Percentiles rank a stretch among this genome's conserved stretches.
These are phyloP conservation scores for Oryza glaberrima DNA, from an alignment of 176 grass and related monocot genomes.

Conservation along the genomic window DNA sequence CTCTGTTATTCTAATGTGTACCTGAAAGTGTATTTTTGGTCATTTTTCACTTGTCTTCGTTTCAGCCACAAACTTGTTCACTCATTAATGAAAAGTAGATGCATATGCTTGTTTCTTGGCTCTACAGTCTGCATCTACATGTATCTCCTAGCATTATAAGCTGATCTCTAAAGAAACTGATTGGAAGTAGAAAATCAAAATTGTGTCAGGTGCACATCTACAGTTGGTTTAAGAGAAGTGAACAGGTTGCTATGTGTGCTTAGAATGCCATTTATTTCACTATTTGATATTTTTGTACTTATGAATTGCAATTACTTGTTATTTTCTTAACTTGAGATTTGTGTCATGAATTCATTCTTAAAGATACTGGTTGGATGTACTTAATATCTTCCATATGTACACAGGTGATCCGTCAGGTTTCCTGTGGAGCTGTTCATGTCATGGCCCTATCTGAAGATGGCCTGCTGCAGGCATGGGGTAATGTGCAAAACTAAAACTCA, in stretches of 20 bases:
- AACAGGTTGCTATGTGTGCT: neutral
- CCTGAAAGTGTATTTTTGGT: neutral
- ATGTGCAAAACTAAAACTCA: slow-evolving; percentile 25
- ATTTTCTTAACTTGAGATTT: neutral
- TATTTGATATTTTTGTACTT: neutral
- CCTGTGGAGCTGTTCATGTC: slow-evolving; percentile 89
- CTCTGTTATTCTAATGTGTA: neutral
- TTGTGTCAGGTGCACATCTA: neutral
- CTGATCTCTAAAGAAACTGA: neutral
- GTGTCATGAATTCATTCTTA: slow-evolving; percentile 7
- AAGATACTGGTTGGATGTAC: neutral
- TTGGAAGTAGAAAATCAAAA: neutral
- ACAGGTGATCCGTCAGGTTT: slow-evolving; percentile 86
- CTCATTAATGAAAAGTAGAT: neutral
- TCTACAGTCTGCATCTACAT: slow-evolving; percentile 17
- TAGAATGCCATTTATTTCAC: slow-evolving; percentile 7
- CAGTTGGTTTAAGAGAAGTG: neutral
- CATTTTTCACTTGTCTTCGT: neutral
- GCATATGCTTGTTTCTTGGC: slow-evolving; percentile 23
- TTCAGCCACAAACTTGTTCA: slow-evolving; percentile 7
- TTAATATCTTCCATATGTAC: slow-evolving; percentile 28
- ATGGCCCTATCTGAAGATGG: slow-evolving; percentile 85
- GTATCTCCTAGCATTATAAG: slow-evolving; percentile 5
- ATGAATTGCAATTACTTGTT: neutral
- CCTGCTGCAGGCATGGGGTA: slow-evolving; percentile 97